A percentile compares a stretch with the other conserved stretches of the same genome.
Conservation (phyloP, 805 yeast genomes). For the Wickerhamiella cacticola region DNA sequence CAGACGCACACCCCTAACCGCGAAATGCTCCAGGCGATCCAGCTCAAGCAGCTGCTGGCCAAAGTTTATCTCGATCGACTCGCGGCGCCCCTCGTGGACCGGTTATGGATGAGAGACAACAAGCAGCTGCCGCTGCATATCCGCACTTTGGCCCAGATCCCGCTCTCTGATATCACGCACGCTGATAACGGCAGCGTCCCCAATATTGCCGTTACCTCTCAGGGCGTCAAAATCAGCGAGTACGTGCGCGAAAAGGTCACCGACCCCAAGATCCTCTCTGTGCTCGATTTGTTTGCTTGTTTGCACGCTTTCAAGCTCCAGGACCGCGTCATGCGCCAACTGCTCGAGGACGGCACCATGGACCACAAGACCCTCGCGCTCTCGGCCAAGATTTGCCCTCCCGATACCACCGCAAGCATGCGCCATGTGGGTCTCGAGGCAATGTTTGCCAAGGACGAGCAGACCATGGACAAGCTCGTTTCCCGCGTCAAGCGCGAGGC, state of each 20-base stretch:
- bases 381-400: not conserved
- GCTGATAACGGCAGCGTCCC: not conserved
- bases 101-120: not conserved
- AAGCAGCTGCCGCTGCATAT: not conserved
- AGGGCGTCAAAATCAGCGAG: conserved; percentile 4
- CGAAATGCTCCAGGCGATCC: conserved; percentile 12
- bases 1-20: conserved; percentile 8
- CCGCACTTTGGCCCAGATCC: not conserved
- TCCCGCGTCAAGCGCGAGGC: not conserved
- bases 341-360: not conserved
- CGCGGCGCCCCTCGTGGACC: not conserved
- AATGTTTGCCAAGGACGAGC: not conserved
- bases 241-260: not conserved
- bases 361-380: not conserved
- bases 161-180: conserved; percentile 1
- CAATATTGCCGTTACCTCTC: conserved; percentile 1
- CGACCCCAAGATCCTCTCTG: conserved; percentile 5
- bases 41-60: conserved; percentile 6
- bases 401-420: not conserved
- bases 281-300: conserved; percentile 5
- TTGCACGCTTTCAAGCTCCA: conserved; percentile 4
- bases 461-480: not conserved
- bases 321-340: not conserved
- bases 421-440: not conserved
- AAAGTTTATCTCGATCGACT: not conserved